A percentile compares a stretch with the other conserved stretches of the same genome.
These are phyloP conservation scores for Didymella pomorum DNA, from an alignment of 2,329 filamentous ascomycete genomes.

Conservation along the genomic window DNA sequence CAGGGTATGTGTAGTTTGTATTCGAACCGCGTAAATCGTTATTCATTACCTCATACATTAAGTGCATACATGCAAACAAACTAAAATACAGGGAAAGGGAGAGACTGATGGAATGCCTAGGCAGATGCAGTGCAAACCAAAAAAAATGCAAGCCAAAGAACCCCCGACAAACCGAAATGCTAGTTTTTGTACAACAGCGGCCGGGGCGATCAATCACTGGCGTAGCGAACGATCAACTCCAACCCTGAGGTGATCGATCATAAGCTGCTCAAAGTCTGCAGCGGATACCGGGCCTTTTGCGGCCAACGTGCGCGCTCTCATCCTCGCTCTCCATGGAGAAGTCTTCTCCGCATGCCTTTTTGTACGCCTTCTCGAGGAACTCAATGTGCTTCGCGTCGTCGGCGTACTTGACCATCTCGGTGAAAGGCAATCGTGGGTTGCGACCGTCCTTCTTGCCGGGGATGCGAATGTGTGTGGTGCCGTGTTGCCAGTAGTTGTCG, in stretches of 20 bases:
- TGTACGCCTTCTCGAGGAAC: constrained; percentile 38
- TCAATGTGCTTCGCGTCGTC: constrained; percentile 41
- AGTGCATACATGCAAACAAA: constrained; percentile 25
- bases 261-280: constrained; percentile 15
- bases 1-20: not conserved
- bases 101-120: constrained; percentile 29
- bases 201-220: constrained; percentile 8
- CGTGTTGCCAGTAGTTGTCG: constrained; percentile 49
- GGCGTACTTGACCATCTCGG: constrained; percentile 35
- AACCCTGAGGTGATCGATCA: constrained; percentile 9
- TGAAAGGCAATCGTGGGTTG: constrained; percentile 34
- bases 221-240: constrained; percentile 4
- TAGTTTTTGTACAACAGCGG: constrained; percentile 23
- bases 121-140: constrained; percentile 22
- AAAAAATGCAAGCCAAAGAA: constrained; percentile 22
- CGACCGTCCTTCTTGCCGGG: constrained; percentile 41
- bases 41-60: constrained; percentile 40
- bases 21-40: constrained; percentile 9
- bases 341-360: constrained; percentile 27
- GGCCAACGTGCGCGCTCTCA: constrained; percentile 1
- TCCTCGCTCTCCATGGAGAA: constrained; percentile 26
- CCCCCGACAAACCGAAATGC: constrained; percentile 27
- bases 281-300: constrained; percentile 11
- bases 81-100: constrained; percentile 37
- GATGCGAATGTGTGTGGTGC: constrained; percentile 39